Conservation (phyloP, 2,329 filamentous ascomycete genomes). For the Claviceps sp. region DNA sequence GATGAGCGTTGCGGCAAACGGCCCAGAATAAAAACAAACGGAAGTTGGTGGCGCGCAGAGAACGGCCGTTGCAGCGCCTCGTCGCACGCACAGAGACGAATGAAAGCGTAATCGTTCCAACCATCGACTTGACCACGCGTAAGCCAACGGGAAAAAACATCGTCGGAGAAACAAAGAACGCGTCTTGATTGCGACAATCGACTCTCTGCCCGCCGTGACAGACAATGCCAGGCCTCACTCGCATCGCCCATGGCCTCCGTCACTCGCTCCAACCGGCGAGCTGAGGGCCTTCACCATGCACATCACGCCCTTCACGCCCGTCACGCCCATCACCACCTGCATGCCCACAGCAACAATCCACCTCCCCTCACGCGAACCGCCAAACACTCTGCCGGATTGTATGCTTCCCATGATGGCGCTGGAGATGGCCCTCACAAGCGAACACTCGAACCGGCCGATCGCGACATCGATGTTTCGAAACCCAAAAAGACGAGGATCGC, state of each 20-base stretch:
- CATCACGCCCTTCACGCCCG: constrained; percentile 7
- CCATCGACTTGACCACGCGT: not conserved
- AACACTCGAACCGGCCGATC: constrained; percentile 28
- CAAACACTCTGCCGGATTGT: constrained; percentile 1
- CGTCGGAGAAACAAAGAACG: not conserved
- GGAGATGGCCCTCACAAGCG: constrained; percentile 33
- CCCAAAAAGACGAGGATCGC: constrained; percentile 38
- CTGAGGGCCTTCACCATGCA: constrained; percentile 29
- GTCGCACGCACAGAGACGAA: not conserved
- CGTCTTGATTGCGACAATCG: constrained; percentile 4
- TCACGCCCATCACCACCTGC: constrained; percentile 13
- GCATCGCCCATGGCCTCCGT: constrained; percentile 34
- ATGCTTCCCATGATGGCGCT: constrained; percentile 18
- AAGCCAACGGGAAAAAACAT: not conserved
- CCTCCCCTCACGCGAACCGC: constrained; percentile 12
- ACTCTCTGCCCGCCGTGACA: constrained; percentile 11
- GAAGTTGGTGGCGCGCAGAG: not conserved
- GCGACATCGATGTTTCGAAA: constrained; percentile 30
- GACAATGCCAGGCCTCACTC: constrained; percentile 24
- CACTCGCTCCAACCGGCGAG: constrained; percentile 37
- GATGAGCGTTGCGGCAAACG: not conserved
- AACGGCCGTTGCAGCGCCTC: not conserved
- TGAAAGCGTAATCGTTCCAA: not conserved
- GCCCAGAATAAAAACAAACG: not conserved
- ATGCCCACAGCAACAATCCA: constrained; percentile 15